Evolutionary conservation across 495 filamentous ascomycete species (phyloP), one percentile per base, ranked within the genome.

Genomic region (Cercophora sp.): DNA sequence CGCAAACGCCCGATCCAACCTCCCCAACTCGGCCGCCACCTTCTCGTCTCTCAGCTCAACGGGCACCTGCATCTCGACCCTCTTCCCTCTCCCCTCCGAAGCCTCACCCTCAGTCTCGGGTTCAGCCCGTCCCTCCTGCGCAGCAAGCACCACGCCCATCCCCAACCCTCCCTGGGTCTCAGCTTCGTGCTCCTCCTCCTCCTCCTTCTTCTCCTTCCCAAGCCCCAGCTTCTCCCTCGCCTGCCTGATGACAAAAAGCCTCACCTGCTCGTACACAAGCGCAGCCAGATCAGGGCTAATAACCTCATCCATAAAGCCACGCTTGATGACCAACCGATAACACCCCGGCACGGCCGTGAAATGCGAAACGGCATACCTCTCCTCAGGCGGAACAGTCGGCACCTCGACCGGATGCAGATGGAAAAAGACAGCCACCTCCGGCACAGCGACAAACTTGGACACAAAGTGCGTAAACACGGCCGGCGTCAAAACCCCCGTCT

Each of bases 251-350:
- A 86, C 63, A 52, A 70, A 82, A 24, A 70, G 64, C 20, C 79
- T 72, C 20, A 89, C 62, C 54, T 87, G 73, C 34, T 82, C 78
- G 57, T 79, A 79, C 24, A 88, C 71, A 4, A 85, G 58, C 3
- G 70, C 69, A 0, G 75, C 84, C 2, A 89, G 69, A 57, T 87
- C 74, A 0, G 76, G 77, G 8, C 75, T 81, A 39, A 89, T 76
- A 45, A 89, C 77, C 19, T 79, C 74, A 55, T 89, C 86, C 58
- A 78, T 84, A 57, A 86, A 89, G 4, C 86, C 86, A 55, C 87
- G 82, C 4, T 84, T 80, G 16, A 86, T 70, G 3, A 85, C 81
- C 5, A 89, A 70, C 3, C 84, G 77, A 55, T 85, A 89, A 48
- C 78, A 80, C 34, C 84, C 76, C 0, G 77, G 77, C 19, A 84